Evolutionary conservation across 1,139 yeast genomes (phyloP).

Genomic region (Eremothecium coryli): DNA sequence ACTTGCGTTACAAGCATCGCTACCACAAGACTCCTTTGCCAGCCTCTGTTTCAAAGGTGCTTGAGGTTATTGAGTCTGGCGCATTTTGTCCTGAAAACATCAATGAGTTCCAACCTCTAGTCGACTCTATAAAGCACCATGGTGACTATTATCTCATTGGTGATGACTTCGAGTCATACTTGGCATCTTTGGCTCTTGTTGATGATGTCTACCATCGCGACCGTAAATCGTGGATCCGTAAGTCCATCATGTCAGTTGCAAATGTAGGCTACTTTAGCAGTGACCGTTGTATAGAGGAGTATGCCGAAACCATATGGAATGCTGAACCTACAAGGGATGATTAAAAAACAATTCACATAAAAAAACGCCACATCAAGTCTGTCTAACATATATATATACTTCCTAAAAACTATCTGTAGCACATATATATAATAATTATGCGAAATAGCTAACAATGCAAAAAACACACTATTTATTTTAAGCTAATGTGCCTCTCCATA

Average conservation of each 20-base stretch:
- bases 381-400: too few relatives aligned
- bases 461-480: too few relatives aligned
- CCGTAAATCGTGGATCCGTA: slow-evolving; percentile 65
- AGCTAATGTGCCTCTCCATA: too few relatives aligned
- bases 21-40: slow-evolving; percentile 45
- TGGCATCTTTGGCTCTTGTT: slow-evolving; percentile 69
- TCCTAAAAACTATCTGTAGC: too few relatives aligned
- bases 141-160: slow-evolving; percentile 83
- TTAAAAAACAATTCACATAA: slow-evolving; percentile 1
- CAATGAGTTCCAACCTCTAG: slow-evolving; percentile 56
- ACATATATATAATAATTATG: too few relatives aligned
- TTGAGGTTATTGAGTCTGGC: slow-evolving; percentile 60
- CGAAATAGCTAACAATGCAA: too few relatives aligned
- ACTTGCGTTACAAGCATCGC: slow-evolving; percentile 65
- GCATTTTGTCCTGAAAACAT: slow-evolving; percentile 53
- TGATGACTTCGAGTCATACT: slow-evolving; percentile 81
- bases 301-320: slow-evolving; percentile 90
- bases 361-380: too few relatives aligned
- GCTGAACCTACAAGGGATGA: slow-evolving; percentile 51
- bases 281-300: slow-evolving; percentile 86
- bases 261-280: slow-evolving; percentile 90
- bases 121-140: slow-evolving; percentile 59
- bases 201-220: slow-evolving; percentile 62
- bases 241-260: slow-evolving; percentile 72
- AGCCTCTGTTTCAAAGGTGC: slow-evolving; percentile 49